Conservation (phyloP, 2,329 filamentous ascomycete genomes). For the Graphilbum fragrans region DNA sequence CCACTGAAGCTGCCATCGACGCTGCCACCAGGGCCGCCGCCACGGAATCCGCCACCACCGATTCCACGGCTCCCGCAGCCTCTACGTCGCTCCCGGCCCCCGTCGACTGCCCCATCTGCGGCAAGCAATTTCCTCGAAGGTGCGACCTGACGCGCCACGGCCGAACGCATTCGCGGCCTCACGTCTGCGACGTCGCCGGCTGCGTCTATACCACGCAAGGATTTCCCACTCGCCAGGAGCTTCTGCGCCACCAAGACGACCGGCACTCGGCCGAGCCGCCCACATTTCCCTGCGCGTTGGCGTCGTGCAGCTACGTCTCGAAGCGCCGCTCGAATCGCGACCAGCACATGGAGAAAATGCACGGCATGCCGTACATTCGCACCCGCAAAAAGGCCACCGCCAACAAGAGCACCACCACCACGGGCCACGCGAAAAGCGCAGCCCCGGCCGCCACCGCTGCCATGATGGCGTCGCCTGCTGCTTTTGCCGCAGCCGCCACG, state of each 20-base stretch:
- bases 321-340: constrained; percentile 76
- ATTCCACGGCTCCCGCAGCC: too few species aligned
- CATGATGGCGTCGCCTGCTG: too few species aligned
- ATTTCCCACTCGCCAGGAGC: constrained; percentile 71
- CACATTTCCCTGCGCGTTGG: constrained; percentile 53
- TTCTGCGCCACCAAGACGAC: constrained; percentile 66
- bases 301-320: constrained; percentile 57
- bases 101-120: constrained; percentile 11
- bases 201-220: constrained; percentile 62
- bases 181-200: constrained; percentile 53
- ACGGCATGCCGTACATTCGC: constrained; percentile 59
- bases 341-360: constrained; percentile 76
- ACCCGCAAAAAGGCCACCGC: constrained; percentile 37
- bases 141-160: constrained; percentile 50
- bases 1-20: too few species aligned
- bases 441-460: too few species aligned
- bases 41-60: too few species aligned
- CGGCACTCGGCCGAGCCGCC: constrained; percentile 57
- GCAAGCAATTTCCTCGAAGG: constrained; percentile 15
- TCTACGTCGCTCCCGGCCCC: not conserved
- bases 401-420: too few species aligned
- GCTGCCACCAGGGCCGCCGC: too few species aligned
- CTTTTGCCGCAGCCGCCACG: too few species aligned
- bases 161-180: constrained; percentile 66
- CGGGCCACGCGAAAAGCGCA: too few species aligned